These are phyloP conservation scores for Candida nemodendra DNA, from an alignment of 805 yeast genomes.

Conservation along the genomic window DNA sequence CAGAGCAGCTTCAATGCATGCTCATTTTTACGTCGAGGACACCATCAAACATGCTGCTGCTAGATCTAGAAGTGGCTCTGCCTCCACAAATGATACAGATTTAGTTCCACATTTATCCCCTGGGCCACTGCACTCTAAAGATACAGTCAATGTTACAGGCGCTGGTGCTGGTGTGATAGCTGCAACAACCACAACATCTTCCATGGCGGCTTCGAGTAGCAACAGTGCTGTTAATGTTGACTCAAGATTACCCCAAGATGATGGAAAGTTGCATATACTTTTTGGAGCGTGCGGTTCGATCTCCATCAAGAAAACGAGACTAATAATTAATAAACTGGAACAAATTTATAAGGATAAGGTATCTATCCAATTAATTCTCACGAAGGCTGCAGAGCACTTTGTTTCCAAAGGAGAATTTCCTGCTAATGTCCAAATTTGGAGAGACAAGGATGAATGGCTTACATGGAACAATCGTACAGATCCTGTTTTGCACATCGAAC, in stretches of 20 bases:
- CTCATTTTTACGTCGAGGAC: slow-evolving; percentile 74
- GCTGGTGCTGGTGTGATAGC: background rate
- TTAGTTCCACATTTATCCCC: slow-evolving; percentile 10
- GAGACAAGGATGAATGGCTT: slow-evolving; percentile 58
- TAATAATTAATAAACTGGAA: slow-evolving; percentile 49
- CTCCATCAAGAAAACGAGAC: slow-evolving; percentile 49
- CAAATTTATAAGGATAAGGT: slow-evolving; percentile 54
- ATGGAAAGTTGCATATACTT: slow-evolving; percentile 54
- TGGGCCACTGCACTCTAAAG: slow-evolving; percentile 8
- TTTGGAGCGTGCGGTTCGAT: slow-evolving; percentile 61
- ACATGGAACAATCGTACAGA: slow-evolving; percentile 54
- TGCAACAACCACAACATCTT: slow-evolving; percentile 5
- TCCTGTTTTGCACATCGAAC: slow-evolving; percentile 59
- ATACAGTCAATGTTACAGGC: slow-evolving; percentile 1
- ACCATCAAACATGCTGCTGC: slow-evolving; percentile 49
- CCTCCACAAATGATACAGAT: slow-evolving; percentile 29
- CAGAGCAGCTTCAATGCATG: slow-evolving; percentile 66
- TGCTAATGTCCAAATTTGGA: slow-evolving; percentile 50
- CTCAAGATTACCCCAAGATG: slow-evolving; percentile 47
- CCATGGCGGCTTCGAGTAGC: slow-evolving; percentile 1
- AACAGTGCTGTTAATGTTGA: slow-evolving; percentile 20
- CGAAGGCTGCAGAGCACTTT: slow-evolving; percentile 53
- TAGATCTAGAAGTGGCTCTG: slow-evolving; percentile 35
- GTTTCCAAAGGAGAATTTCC: slow-evolving; percentile 46
- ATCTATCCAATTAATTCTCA: slow-evolving; percentile 52